phyloP scores from a whole-genome alignment of 2,329 filamentous ascomycete genomes.

The Pestalotiopsis fici region DNA sequence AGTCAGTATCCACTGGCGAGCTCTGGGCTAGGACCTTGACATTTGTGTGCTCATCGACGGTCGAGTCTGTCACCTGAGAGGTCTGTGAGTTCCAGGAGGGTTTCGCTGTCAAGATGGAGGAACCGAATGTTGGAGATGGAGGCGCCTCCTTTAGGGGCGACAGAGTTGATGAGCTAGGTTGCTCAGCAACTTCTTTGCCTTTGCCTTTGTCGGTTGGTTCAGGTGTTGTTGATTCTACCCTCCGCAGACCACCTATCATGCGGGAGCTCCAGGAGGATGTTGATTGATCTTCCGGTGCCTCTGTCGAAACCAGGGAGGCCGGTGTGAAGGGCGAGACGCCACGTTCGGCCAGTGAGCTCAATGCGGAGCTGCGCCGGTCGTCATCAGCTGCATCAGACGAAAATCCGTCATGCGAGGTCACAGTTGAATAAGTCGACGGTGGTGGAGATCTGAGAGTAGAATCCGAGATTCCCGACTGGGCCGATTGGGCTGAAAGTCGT shows the following conservation, averaged over 20 bases:
- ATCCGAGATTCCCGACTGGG: constrained; percentile 16
- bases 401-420: constrained; percentile 50
- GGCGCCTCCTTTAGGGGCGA: constrained; percentile 31
- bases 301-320: constrained; percentile 31
- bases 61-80: constrained; percentile 45
- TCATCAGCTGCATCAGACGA: constrained; percentile 48
- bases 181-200: constrained; percentile 35
- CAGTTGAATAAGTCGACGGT: constrained; percentile 43
- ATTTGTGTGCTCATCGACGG: constrained; percentile 46
- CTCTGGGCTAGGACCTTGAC: constrained; percentile 55
- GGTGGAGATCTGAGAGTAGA: constrained; percentile 43
- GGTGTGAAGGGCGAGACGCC: constrained; percentile 38
- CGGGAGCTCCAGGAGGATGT: constrained; percentile 52
- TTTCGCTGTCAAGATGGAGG: constrained; percentile 29
- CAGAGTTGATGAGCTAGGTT: constrained; percentile 22
- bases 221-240: constrained; percentile 46
- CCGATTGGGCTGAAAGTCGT: constrained; percentile 7
- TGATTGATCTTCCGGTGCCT: constrained; percentile 33
- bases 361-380: constrained; percentile 48
- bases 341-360: constrained; percentile 48
- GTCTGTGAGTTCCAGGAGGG: constrained; percentile 39
- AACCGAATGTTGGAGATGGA: constrained; percentile 14
- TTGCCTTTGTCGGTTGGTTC: constrained; percentile 38
- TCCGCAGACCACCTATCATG: constrained; percentile 56
- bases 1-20: constrained; percentile 39